A percentile compares a stretch with the other conserved stretches of the same genome.
Evolutionary conservation across 352 stramenopile genomes (phyloP).

Genomic region (Plasmopara viticola): DNA sequence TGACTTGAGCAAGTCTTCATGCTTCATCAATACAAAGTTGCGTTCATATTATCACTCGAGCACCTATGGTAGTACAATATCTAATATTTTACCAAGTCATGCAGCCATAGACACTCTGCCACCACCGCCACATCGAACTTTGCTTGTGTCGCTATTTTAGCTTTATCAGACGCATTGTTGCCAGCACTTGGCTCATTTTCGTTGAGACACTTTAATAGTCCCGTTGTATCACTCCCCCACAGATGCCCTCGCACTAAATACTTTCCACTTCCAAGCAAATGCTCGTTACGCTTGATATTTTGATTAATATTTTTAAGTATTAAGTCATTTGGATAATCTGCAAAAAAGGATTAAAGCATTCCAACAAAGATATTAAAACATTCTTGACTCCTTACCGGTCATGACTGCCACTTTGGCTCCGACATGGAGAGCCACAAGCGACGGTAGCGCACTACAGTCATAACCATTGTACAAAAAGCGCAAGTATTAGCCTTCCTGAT

Average conservation of each 20-base stretch:
- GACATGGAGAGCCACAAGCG: conserved; percentile 39
- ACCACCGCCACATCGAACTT: conserved; percentile 41
- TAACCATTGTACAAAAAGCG: not conserved
- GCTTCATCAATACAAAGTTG: conserved; percentile 13
- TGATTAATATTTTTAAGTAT: conserved; percentile 37
- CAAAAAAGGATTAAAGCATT: not conserved
- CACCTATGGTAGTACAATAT: not conserved
- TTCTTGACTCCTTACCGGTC: conserved; percentile 20
- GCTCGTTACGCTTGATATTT: conserved; percentile 37
- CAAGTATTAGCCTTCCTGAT: too few species aligned
- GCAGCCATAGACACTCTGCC: conserved; percentile 48
- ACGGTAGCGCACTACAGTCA: conserved; percentile 33
- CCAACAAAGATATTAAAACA: not conserved
- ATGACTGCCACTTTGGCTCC: conserved; percentile 34
- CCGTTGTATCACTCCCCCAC: conserved; percentile 27
- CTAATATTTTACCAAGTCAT: conserved; percentile 27
- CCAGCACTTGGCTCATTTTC: not conserved
- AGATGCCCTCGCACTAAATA: conserved; percentile 33
- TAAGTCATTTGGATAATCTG: conserved; percentile 45
- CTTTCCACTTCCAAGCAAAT: conserved; percentile 22
- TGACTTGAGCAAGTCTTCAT: conserved; percentile 36
- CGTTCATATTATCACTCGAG: not conserved
- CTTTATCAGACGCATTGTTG: not conserved
- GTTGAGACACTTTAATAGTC: conserved; percentile 18
- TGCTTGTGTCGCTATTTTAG: too few species aligned